Evolutionary conservation across 345 rosid species (phyloP).

Genomic region (Pistacia vera): DNA sequence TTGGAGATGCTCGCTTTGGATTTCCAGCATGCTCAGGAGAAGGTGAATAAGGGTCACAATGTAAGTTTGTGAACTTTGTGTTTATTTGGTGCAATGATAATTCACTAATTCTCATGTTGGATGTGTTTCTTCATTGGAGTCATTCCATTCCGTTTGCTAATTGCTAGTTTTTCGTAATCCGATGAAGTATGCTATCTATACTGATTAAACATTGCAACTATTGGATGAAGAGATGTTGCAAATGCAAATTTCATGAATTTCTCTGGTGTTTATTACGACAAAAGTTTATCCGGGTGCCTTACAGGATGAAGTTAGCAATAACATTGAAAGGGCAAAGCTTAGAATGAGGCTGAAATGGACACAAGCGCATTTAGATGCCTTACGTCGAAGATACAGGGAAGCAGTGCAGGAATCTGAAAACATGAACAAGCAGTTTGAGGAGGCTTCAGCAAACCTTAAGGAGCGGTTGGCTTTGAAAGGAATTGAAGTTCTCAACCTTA

Average conservation of each 20-base stretch:
- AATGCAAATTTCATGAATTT: background rate
- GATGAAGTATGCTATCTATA: no score
- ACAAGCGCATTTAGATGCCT: slow-evolving; percentile 70
- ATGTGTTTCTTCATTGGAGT: no score
- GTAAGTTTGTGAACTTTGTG: slow-evolving; percentile 36
- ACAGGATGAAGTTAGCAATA: slow-evolving; percentile 45
- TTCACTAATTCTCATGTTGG: no score
- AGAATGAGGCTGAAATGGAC: slow-evolving; percentile 80
- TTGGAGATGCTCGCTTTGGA: slow-evolving; percentile 41
- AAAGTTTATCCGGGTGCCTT: background rate
- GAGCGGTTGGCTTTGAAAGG: slow-evolving; percentile 54
- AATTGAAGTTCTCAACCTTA: slow-evolving; percentile 63
- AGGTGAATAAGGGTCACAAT: slow-evolving; percentile 37
- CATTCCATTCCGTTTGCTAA: no score
- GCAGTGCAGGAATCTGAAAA: slow-evolving; percentile 46
- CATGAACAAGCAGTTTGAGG: slow-evolving; percentile 65
- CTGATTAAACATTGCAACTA: no score
- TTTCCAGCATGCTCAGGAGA: slow-evolving; percentile 39
- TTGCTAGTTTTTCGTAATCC: no score
- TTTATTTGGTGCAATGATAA: background rate
- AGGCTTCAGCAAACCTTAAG: slow-evolving; percentile 69
- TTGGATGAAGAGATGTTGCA: no score
- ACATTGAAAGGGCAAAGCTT: slow-evolving; percentile 67
- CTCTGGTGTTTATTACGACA: background rate
- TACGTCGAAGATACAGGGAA: slow-evolving; percentile 49